phyloP scores from a whole-genome alignment of 257 asterid genomes.

The Mitragyna speciosa region DNA sequence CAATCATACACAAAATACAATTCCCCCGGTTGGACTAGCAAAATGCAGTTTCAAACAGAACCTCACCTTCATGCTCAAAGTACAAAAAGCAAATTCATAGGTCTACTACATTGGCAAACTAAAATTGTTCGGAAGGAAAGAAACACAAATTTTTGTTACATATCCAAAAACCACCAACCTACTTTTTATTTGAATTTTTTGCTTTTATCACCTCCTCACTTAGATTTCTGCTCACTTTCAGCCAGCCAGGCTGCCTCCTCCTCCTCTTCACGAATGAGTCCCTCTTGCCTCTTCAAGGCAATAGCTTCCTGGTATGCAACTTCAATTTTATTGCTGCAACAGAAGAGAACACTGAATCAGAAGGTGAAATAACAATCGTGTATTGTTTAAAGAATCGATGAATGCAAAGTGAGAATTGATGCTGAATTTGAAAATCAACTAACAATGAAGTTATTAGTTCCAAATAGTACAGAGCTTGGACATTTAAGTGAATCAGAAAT shows the following conservation, averaged over 20 bases:
- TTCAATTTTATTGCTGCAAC: constrained; percentile 68
- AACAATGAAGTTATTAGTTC: neutral
- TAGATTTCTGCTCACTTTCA: constrained; percentile 68
- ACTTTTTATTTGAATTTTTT: constrained; percentile 59
- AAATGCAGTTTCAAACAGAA: neutral
- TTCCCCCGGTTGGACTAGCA: neutral
- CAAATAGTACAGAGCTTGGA: neutral
- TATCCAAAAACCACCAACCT: constrained; percentile 40
- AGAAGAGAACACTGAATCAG: constrained; percentile 8
- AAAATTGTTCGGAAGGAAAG: no score
- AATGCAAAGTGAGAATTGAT: no score
- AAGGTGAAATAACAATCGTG: neutral
- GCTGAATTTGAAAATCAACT: neutral
- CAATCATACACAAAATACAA: neutral
- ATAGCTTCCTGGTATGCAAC: constrained; percentile 89
- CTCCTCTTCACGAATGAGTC: constrained; percentile 92
- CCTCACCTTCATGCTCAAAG: neutral
- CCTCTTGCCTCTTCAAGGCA: constrained; percentile 89
- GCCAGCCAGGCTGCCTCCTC: constrained; percentile 91
- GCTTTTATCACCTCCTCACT: constrained; percentile 75
- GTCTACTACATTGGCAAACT: neutral
- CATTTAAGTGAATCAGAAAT: neutral
- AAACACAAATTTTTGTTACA: neutral
- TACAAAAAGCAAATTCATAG: neutral
- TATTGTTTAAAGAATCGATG: neutral